Evolutionary conservation across 345 rosid species (phyloP).

Genomic region (Arabis alpina): DNA sequence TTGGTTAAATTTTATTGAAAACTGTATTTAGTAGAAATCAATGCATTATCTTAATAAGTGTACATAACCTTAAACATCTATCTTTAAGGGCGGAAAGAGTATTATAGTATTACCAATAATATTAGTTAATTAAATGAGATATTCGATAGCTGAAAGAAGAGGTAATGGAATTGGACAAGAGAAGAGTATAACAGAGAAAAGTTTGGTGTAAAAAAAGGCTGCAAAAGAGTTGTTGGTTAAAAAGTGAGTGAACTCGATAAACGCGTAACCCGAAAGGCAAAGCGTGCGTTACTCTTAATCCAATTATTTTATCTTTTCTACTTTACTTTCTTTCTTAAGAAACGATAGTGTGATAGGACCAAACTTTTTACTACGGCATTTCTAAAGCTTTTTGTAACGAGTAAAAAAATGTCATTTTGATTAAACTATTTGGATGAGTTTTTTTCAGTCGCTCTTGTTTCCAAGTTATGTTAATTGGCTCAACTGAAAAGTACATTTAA

Average conservation of each 20-base stretch:
- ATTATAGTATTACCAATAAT: neutral
- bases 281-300: constrained; percentile 65
- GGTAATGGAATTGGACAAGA: constrained; percentile 34
- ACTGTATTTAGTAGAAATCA: too few relatives aligned
- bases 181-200: constrained; percentile 32
- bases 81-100: too few relatives aligned
- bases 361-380: neutral
- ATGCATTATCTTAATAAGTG: too few relatives aligned
- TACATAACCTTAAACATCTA: too few relatives aligned
- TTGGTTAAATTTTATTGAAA: too few relatives aligned
- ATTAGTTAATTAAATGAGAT: neutral
- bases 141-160: constrained; percentile 32
- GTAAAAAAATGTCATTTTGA: neutral
- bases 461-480: neutral
- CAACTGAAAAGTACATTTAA: too few relatives aligned
- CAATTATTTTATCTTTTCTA: constrained; percentile 46
- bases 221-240: constrained; percentile 36
- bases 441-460: neutral
- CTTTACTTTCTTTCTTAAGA: constrained; percentile 12
- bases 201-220: constrained; percentile 36
- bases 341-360: neutral
- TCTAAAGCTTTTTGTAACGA: neutral
- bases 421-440: neutral
- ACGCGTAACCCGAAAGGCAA: constrained; percentile 77
- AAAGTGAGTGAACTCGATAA: constrained; percentile 49